Evolutionary conservation across 2,329 filamentous ascomycete species (phyloP), one percentile per base, ranked within the genome.

Genomic region (Aphanoascus verrucosus): DNA sequence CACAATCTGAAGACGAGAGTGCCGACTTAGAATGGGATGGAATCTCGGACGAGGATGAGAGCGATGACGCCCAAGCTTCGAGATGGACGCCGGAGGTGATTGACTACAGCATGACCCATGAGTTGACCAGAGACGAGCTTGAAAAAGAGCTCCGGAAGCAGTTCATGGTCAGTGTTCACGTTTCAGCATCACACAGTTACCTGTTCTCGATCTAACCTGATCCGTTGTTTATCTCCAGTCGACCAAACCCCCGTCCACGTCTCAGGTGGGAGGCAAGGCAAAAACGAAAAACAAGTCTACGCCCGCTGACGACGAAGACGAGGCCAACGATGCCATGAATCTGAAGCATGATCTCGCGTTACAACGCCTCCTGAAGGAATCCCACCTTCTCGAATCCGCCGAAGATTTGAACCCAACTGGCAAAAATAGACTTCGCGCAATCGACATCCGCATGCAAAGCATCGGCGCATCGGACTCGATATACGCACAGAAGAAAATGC

Each of bases 271-370:
- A 47, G 55, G 37, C 17, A 41, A 44, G 42, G 12, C 50, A 52
- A 56, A 20, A 63, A 66, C 58, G 66, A 74, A 31, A 70, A 77
- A 34, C 64, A 77, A 78, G 35, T 14, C 20, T 28, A 19, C 37
- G 49, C 77, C 77, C 14, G 81, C 84, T 64, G 77, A 78, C 49
- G 76, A 76, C 15, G 82, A 85, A 65, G 68, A 74, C 20, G 68
- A 73, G 9, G 85, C 94, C 40, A 81, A 97, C 14, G 61, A 59
- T 31, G 57, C 52, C 6, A 58, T 55, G 50, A 79, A 90, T 0
- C 77, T 97, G n/a, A 89, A 90, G 67, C 90, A 97, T 69, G 93
- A 98, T 68, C 82, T 96, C 53, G 90, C 88, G 35, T 81, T 98
- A 12, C 91, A 96, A 68, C 84, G 89, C 45, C 82, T 98, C 40